phyloP scores from a whole-genome alignment of 169 alveolate species.

The Plasmodium falciparum region DNA sequence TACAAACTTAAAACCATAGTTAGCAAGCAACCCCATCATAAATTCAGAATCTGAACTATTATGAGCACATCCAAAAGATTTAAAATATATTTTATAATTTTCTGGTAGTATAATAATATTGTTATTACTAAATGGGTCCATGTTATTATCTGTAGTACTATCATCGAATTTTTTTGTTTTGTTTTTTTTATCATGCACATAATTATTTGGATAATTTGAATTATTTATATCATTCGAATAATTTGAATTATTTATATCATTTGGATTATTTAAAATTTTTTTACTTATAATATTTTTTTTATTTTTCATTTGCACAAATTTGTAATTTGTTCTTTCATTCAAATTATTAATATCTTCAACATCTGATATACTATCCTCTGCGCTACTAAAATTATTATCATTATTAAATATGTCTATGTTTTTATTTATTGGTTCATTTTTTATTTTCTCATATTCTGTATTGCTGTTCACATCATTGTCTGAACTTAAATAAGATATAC shows the following conservation, averaged over 20 bases:
- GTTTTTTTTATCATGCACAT: not conserved
- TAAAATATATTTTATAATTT: constrained; percentile 90
- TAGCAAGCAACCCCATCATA: constrained; percentile 92
- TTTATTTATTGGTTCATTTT: too few species aligned
- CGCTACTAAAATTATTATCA: not conserved
- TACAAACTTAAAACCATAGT: constrained; percentile 95
- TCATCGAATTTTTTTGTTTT: not conserved
- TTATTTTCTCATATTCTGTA: too few species aligned
- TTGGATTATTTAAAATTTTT: too few species aligned
- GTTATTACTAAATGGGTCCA: not conserved
- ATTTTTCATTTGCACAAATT: constrained; percentile 50
- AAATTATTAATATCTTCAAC: constrained; percentile 65
- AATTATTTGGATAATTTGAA: not conserved
- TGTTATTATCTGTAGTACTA: not conserved
- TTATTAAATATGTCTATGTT: too few species aligned
- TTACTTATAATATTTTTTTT: constrained; percentile 3
- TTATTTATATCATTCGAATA: not conserved
- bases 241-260: not conserved
- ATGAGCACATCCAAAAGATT: constrained; percentile 99
- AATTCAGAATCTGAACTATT: constrained; percentile 97
- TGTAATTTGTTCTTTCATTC: constrained; percentile 25
- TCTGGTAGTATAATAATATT: constrained; percentile 86
- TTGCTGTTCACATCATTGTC: too few species aligned
- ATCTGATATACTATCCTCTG: constrained; percentile 29
- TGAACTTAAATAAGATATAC: too few species aligned